These are phyloP conservation scores for Elongisporangium senticosum DNA, from an alignment of 352 stramenopile species.

Conservation along the genomic window DNA sequence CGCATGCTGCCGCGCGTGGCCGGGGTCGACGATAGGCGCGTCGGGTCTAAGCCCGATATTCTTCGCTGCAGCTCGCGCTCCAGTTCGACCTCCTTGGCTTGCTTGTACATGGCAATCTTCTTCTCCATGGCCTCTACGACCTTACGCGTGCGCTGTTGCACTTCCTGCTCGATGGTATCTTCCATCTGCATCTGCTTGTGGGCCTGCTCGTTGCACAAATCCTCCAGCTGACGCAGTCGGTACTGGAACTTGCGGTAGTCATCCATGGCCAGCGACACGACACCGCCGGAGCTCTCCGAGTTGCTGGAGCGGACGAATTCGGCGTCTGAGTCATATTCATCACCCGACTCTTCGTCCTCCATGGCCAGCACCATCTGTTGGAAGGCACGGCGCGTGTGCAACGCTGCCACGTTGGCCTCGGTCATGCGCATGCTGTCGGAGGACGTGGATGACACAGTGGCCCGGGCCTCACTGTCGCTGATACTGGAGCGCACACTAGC, in stretches of 20 bases:
- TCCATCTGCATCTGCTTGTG: slow-evolving; percentile 70
- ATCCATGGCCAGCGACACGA: slow-evolving; percentile 55
- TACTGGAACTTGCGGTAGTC: slow-evolving; percentile 85
- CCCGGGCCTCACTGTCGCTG: slow-evolving; percentile 4
- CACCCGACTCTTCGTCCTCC: slow-evolving; percentile 64
- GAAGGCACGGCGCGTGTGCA: slow-evolving; percentile 76
- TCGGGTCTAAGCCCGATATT: slow-evolving; percentile 15
- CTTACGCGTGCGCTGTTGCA: slow-evolving; percentile 54
- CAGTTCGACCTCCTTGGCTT: slow-evolving; percentile 73
- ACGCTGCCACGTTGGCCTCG: slow-evolving; percentile 54
- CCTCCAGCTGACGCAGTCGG: slow-evolving; percentile 70
- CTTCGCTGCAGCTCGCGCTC: slow-evolving; percentile 75
- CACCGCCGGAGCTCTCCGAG: slow-evolving; percentile 18
- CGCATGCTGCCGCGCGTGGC: slow-evolving; percentile 16
- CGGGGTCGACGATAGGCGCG: slow-evolving; percentile 1
- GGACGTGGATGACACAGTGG: slow-evolving; percentile 1
- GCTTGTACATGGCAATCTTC: slow-evolving; percentile 84
- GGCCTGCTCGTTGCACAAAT: slow-evolving; percentile 63
- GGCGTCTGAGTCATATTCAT: slow-evolving; percentile 57
- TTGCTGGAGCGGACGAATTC: slow-evolving; percentile 15
- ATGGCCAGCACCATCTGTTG: slow-evolving; percentile 83
- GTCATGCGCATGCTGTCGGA: slow-evolving; percentile 31
- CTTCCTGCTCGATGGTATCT: slow-evolving; percentile 71
- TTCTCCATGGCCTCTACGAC: slow-evolving; percentile 75
- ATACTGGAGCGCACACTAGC: not conserved